These are phyloP conservation scores for Colletotrichum spinosum DNA, from an alignment of 2,329 filamentous ascomycete species.

Conservation along the genomic window DNA sequence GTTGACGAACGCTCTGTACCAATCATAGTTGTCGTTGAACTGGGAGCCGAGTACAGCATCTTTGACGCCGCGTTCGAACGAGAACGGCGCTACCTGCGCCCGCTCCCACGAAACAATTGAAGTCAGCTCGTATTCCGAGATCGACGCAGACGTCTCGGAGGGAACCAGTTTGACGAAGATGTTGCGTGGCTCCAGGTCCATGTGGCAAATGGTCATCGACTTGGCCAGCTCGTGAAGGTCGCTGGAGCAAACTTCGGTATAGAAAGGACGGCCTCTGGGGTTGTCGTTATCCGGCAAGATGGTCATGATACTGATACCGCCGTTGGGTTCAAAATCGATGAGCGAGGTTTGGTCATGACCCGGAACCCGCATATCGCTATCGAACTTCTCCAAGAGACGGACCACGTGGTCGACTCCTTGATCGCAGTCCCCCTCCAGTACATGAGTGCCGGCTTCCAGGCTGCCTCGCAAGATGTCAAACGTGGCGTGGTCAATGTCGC, in stretches of 20 bases:
- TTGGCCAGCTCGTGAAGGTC: not conserved
- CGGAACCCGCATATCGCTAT: not conserved
- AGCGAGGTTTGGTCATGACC: not conserved
- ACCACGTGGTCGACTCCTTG: not conserved
- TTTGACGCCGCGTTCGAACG: conserved; percentile 15
- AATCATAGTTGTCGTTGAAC: conserved; percentile 12
- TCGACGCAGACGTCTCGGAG: not conserved
- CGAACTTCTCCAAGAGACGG: not conserved
- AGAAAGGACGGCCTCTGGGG: not conserved
- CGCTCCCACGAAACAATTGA: conserved; percentile 11
- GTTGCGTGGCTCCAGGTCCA: conserved; percentile 19
- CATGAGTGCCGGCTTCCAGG: no score
- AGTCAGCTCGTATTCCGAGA: conserved; percentile 1
- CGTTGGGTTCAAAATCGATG: not conserved
- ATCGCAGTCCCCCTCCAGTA: not conserved
- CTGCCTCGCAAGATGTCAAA: no score
- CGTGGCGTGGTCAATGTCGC: not conserved
- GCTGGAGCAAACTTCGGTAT: not conserved
- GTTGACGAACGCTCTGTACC: conserved; percentile 10
- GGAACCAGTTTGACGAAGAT: conserved; percentile 15
- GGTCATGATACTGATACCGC: not conserved
- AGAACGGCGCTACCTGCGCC: conserved; percentile 6
- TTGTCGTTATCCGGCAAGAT: not conserved
- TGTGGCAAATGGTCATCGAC: conserved; percentile 5
- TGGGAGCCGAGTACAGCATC: conserved; percentile 15